Conservation (phyloP, 768 basidiomycete genomes). For the Mycena albidolilacea region DNA sequence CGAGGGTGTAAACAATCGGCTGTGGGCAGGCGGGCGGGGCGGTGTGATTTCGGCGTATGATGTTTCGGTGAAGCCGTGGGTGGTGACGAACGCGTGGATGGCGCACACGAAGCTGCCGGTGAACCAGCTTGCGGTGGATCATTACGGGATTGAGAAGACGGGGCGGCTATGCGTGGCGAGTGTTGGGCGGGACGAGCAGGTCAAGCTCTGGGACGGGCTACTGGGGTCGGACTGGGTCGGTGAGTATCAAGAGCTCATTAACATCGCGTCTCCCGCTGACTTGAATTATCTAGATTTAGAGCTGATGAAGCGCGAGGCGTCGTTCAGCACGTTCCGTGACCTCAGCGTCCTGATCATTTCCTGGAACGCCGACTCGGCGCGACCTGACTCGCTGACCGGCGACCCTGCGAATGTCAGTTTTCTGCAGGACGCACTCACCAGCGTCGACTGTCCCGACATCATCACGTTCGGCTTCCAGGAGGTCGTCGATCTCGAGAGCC, state of each 20-base stretch:
- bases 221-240: conserved; percentile 90
- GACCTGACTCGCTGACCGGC: conserved; percentile 80
- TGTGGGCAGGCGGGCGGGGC: conserved; percentile 92
- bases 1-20: conserved; percentile 84
- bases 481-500: conserved; percentile 94
- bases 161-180: conserved; percentile 81
- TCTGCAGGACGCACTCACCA: conserved; percentile 81
- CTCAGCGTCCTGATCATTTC: conserved; percentile 86
- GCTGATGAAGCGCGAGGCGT: conserved; percentile 78
- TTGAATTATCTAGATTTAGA: conserved; percentile 71
- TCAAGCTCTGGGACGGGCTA: conserved; percentile 93
- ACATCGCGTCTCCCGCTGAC: conserved; percentile 10
- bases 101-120: conserved; percentile 83
- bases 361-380: conserved; percentile 94
- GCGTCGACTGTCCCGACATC: conserved; percentile 86
- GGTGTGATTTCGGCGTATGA: conserved; percentile 90
- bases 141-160: conserved; percentile 78
- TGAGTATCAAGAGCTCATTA: conserved; percentile 55
- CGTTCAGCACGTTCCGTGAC: conserved; percentile 86
- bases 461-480: conserved; percentile 97
- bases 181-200: conserved; percentile 77
- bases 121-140: conserved; percentile 76
- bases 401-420: conserved; percentile 84
- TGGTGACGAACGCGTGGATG: conserved; percentile 89
- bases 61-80: conserved; percentile 81